Conservation (phyloP, 768 basidiomycete species). For the Galerina sulciceps region DNA sequence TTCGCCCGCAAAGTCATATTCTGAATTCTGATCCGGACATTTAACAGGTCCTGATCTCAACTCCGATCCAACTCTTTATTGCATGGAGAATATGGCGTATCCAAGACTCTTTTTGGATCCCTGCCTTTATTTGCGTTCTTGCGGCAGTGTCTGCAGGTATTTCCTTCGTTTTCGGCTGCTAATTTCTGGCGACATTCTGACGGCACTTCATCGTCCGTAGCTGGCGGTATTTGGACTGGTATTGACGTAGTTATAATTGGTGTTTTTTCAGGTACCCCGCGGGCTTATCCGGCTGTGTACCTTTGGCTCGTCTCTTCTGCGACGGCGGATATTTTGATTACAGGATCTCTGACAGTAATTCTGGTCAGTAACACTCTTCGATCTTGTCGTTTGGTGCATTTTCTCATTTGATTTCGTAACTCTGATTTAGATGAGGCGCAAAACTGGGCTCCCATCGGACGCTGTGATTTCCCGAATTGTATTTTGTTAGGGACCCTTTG, state of each 20-base stretch:
- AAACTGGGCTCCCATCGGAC: not conserved
- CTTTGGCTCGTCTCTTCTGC: not conserved
- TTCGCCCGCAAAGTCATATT: not conserved
- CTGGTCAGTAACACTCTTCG: not conserved
- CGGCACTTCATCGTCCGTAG: not conserved
- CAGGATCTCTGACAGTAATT: not conserved
- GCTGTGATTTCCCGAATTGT: not conserved
- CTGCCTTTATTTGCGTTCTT: not conserved
- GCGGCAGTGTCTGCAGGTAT: not conserved
- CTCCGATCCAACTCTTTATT: not conserved
- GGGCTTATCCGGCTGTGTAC: not conserved
- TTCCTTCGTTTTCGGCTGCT: not conserved
- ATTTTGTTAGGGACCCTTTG: not conserved
- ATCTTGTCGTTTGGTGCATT: not conserved
- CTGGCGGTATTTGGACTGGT: constrained; percentile 1
- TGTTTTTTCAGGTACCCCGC: not conserved
- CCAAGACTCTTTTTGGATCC: not conserved
- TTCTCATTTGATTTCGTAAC: not conserved
- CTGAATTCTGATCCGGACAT: not conserved
- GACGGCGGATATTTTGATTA: not conserved
- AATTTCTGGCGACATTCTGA: not conserved
- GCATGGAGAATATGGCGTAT: not conserved
- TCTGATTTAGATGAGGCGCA: not conserved
- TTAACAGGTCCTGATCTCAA: not conserved
- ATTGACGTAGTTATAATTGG: not conserved